Base-by-base conservation (phyloP, 257 asterid species). In the Paulownia fortunei region DNA sequence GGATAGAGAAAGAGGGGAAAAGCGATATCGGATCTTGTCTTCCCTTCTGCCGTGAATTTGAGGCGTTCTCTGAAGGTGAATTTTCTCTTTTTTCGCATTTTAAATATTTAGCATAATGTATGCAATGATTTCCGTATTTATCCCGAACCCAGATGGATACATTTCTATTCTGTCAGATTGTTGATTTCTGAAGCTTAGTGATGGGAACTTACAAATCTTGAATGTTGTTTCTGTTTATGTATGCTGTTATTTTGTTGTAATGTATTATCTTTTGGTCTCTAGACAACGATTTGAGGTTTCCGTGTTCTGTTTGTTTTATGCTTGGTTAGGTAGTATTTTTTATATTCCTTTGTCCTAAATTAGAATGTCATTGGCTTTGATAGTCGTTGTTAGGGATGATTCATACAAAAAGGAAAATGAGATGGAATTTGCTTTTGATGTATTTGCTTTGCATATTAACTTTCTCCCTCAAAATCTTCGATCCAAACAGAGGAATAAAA, bases 21-120 rank as follows among this genome's bases (percentile, higher is more conserved):
- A 67, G 5, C 6, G 77, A 42, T 13, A 4, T 60, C 76, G 11
- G 82, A 65, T 84, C 84, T 78, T 39, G 67, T 41, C 47, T 61
- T 36, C 73, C 47, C 42, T 44, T 74, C 68, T 58, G 58, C 59
- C 27, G 66, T 69, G 18, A 66, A 52, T 47, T 63, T n/a, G 26
- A 41, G 24, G 27, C 77, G 36, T 72, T 39, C 58, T 76, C 69
- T 34, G 15, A 2, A 47, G 84, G 86, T 77, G 15, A 24, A n/a
- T 15, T 27, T 72, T 44, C 71, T 42, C 37, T 8, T 10, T 76
- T 51, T 49, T 64, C 23, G 41, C 80, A 3, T 62, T 79, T n/a
- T 30, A 8, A 30, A 12, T 0, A 6, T 19, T 23, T 7, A 15
- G 61, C 64, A 24, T 41, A 27, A 27, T 47, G 58, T 65, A 27